A percentile compares a stretch with the other conserved stretches of the same genome.
phyloP scores from a whole-genome alignment of 306 rosid genomes.

The Ammopiptanthus mongolicus region DNA sequence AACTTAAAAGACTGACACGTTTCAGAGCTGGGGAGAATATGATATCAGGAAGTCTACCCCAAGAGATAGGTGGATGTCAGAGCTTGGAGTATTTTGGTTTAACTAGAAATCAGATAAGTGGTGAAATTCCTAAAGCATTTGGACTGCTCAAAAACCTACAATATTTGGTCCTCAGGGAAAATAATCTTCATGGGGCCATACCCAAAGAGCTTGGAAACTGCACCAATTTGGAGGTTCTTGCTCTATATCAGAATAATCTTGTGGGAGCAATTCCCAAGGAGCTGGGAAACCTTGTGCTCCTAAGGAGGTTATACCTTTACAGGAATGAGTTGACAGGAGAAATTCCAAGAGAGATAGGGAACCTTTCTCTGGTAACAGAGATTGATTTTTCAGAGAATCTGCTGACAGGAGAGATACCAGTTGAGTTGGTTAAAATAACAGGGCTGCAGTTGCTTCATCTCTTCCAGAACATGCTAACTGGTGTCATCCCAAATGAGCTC shows the following conservation, averaged over 20 bases:
- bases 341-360: slow-evolving; percentile 75
- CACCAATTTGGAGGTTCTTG: slow-evolving; percentile 48
- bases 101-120: slow-evolving; percentile 49
- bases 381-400: slow-evolving; percentile 76
- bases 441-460: slow-evolving; percentile 54
- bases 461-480: slow-evolving; percentile 64
- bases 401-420: slow-evolving; percentile 57
- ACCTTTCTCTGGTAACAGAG: slow-evolving; percentile 55
- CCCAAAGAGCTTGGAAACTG: slow-evolving; percentile 73
- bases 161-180: slow-evolving; percentile 42
- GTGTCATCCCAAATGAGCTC: slow-evolving; percentile 64
- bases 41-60: slow-evolving; percentile 64
- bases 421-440: slow-evolving; percentile 45
- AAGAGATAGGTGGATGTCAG: slow-evolving; percentile 55
- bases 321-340: slow-evolving; percentile 63
- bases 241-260: slow-evolving; percentile 57
- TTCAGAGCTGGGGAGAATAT: slow-evolving; percentile 64
- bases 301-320: slow-evolving; percentile 57
- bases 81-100: slow-evolving; percentile 62
- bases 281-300: slow-evolving; percentile 47
- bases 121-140: slow-evolving; percentile 60
- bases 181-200: slow-evolving; percentile 47
- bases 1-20: slow-evolving; percentile 40
- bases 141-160: slow-evolving; percentile 47
- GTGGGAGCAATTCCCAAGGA: slow-evolving; percentile 55